These are phyloP conservation scores for Candida ortonii DNA, from an alignment of 805 yeast species.

Conservation along the genomic window DNA sequence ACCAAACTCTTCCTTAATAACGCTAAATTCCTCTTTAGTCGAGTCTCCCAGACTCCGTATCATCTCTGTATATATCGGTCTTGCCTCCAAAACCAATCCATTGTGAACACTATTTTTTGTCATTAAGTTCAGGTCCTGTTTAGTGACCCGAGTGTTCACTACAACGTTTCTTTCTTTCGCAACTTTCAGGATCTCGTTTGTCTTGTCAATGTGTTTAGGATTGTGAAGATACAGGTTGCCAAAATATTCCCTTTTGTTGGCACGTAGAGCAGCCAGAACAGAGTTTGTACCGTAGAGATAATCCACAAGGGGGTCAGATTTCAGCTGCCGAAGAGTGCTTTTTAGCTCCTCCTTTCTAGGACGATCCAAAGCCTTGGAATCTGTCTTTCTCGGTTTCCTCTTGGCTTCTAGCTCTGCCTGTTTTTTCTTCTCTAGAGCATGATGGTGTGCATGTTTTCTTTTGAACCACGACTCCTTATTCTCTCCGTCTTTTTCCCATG, in stretches of 20 bases:
- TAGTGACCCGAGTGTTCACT: slow-evolving; percentile 31
- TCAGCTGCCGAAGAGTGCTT: slow-evolving; percentile 15
- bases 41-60: slow-evolving; percentile 22
- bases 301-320: slow-evolving; percentile 52
- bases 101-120: slow-evolving; percentile 75
- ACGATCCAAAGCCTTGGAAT: no score
- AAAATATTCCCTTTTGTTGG: slow-evolving; percentile 51
- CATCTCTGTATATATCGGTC: slow-evolving; percentile 41
- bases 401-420: slow-evolving; percentile 21
- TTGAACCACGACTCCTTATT: slow-evolving; percentile 62
- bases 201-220: slow-evolving; percentile 30
- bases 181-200: slow-evolving; percentile 41
- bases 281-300: slow-evolving; percentile 75
- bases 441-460: slow-evolving; percentile 63
- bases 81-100: slow-evolving; percentile 70
- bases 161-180: slow-evolving; percentile 45
- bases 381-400: slow-evolving; percentile 18
- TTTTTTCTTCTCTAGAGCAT: slow-evolving; percentile 44
- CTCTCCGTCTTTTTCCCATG: slow-evolving; percentile 65
- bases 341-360: slow-evolving; percentile 6
- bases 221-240: slow-evolving; percentile 49
- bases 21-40: slow-evolving; percentile 16
- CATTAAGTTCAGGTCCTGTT: slow-evolving; percentile 56
- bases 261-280: slow-evolving; percentile 64
- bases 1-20: slow-evolving; percentile 27